phyloP scores from a whole-genome alignment of 352 stramenopile genomes.

The Pythium brassicae region DNA sequence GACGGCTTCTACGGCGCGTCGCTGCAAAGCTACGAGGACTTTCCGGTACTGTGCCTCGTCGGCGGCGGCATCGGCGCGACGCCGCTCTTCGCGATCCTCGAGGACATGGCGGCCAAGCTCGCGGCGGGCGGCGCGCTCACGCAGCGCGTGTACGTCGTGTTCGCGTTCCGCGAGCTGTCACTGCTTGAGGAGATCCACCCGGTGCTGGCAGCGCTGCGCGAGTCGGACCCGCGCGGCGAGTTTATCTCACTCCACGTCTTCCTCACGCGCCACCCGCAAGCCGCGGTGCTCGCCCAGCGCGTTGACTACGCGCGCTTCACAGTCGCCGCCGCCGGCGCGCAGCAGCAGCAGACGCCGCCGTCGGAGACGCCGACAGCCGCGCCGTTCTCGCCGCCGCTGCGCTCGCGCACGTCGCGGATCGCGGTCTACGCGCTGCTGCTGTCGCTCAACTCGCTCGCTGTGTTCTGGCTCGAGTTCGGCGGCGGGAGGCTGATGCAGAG shows the following conservation, averaged over 20 bases:
- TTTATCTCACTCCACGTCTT: constrained; percentile 24
- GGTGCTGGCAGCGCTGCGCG: constrained; percentile 22
- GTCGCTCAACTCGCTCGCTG: constrained; percentile 14
- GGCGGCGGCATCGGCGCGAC: constrained; percentile 50
- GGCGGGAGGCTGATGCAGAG: constrained; percentile 26
- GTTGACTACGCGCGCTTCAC: constrained; percentile 26
- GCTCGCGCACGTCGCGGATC: constrained; percentile 19
- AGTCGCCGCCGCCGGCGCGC: constrained; percentile 1
- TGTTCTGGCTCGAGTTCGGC: constrained; percentile 33
- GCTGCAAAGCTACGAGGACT: constrained; percentile 35
- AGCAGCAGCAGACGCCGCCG: background rate
- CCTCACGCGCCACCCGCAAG: constrained; percentile 25
- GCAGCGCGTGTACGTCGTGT: constrained; percentile 33
- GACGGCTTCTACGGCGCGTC: constrained; percentile 55
- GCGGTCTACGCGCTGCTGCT: constrained; percentile 27
- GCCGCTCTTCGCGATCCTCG: constrained; percentile 46
- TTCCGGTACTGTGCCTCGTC: constrained; percentile 38
- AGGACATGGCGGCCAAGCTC: constrained; percentile 32
- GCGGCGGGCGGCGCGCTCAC: constrained; percentile 1
- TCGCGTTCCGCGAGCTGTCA: constrained; percentile 35
- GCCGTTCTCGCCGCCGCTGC: constrained; percentile 33
- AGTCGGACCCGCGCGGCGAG: constrained; percentile 19
- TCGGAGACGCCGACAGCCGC: background rate
- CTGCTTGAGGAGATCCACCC: constrained; percentile 38
- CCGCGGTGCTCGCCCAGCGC: constrained; percentile 11